Base-by-base conservation (phyloP, 768 basidiomycete species). In the Harrya chromipes region DNA sequence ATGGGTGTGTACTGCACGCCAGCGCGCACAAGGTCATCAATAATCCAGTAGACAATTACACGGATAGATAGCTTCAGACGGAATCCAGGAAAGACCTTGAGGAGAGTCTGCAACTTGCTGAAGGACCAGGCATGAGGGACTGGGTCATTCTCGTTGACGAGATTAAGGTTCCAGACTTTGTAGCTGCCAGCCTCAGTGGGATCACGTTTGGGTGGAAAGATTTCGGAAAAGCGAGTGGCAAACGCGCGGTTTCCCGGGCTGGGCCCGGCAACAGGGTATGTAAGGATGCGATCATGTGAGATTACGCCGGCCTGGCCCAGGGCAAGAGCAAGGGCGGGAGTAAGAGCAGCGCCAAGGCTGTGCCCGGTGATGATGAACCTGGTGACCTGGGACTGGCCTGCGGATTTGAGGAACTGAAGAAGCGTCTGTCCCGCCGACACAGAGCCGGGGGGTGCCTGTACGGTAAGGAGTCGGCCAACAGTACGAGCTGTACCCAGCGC, bases 191-290 rank as follows among this genome's bases (percentile, higher is more conserved):
- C 14, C 14, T 33, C 33, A 14, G 14, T 14, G 33, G 1, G 13
- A 2, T 33, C 33, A 16, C 33, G 4, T 6, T 14, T 33, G 13
- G 33, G 14, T 33, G 33, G 33, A 33, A 33, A 33, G 3, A 2
- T 33, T 14, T 33, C 16, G 33, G 33, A 33, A 16, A 33, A 33
- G 16, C 6, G 16, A 33, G 14, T 33, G 33, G 33, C 33, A 6
- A 33, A 33, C 6, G 14, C 33, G 33, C 33, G 21, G 40, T 60
- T 50, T 10, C 59, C 55, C 2, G 55, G 59, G 19, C 46, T 60
- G 16, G 49, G 16, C 0, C 51, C 58, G 9, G 51, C 59, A 19
- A 19, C 4, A 6, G 39, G 40, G 24, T 60, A 60, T 1, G 46
- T 47, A 3, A 60, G 20, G 6, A 43, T 40, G 9, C 6, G 5